Evolutionary conservation across 1,139 yeast species (phyloP), one percentile per base, ranked within the genome.

Genomic region (Candida sojae): DNA sequence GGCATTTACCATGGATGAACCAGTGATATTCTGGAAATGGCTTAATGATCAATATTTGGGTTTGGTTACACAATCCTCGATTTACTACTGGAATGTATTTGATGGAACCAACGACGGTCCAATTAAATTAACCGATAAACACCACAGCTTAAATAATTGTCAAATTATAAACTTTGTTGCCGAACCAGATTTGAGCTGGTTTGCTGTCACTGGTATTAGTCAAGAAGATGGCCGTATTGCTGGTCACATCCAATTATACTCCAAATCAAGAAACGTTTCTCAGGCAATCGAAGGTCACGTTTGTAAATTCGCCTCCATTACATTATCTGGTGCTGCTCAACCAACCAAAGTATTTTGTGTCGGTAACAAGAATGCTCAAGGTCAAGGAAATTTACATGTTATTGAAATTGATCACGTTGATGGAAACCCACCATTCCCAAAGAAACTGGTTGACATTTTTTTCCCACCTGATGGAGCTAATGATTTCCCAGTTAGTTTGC

Each of bases 271-370:
- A 68, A 87, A 88, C 63, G 90, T 92, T 44, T 91, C 98, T 13
- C 99, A 95, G 73, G 95, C 96, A 29, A 90, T 95, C 60, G 98
- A 95, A 65, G 99, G 99, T 57, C 99, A 95, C 68, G 98, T 96
- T 48, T 93, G 96, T 51, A 84, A 85, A 45, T 95, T 95, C 71
- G 92, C 96, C 46, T 75, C 80, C 50, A 70, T 93, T 54, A 79
- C 84, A 55, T 76, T 92, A 57, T 86, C 83, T 48, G 93, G 92
- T 45, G 90, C 92, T 40, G 59, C 83, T 25, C 69, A 77, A 33
- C 95, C 92, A 50, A 88, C 96, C 44, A 91, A 90, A 68, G 84
- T 93, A 35, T 93, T 95, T 67, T 86, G 89, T 70, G 93, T 92
- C 50, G 93, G 92, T 64, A 90, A 91, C 71, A 86, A 96, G 68